Conservation (phyloP, 2,329 filamentous ascomycete genomes). For the Daldinia eschscholtzii region DNA sequence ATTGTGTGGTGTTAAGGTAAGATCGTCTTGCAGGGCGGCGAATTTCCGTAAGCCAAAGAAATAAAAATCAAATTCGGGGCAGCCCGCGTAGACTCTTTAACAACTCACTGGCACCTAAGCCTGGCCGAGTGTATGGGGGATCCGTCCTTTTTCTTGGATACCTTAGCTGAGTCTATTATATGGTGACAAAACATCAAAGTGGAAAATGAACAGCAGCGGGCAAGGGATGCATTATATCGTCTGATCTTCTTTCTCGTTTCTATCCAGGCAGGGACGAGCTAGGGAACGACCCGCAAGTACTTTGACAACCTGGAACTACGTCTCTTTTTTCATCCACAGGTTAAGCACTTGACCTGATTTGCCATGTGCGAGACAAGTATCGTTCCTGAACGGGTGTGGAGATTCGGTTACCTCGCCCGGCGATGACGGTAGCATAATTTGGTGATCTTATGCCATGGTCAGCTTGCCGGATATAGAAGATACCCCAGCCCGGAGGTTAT, state of each 20-base stretch:
- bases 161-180: slow-evolving; percentile 54
- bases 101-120: slow-evolving; percentile 51
- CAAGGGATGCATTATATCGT: slow-evolving; percentile 62
- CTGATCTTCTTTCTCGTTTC: slow-evolving; percentile 59
- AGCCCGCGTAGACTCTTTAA: slow-evolving; percentile 47
- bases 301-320: slow-evolving; percentile 56
- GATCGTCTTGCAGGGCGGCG: slow-evolving; percentile 44
- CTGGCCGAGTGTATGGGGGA: slow-evolving; percentile 49
- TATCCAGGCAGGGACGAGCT: slow-evolving; percentile 52
- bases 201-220: slow-evolving; percentile 53
- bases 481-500: slow-evolving; percentile 55
- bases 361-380: slow-evolving; percentile 63
- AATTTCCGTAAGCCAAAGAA: slow-evolving; percentile 47
- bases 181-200: slow-evolving; percentile 53
- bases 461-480: slow-evolving; percentile 64
- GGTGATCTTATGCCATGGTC: slow-evolving; percentile 69
- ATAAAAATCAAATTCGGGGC: slow-evolving; percentile 49
- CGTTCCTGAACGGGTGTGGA: slow-evolving; percentile 61
- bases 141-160: slow-evolving; percentile 52
- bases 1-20: slow-evolving; percentile 44
- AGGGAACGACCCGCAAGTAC: slow-evolving; percentile 57
- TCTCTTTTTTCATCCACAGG: slow-evolving; percentile 58
- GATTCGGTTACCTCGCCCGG: slow-evolving; percentile 60
- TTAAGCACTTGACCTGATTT: slow-evolving; percentile 62
- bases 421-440: slow-evolving; percentile 69